Evolutionary conservation across 352 stramenopile species (phyloP), one percentile per base, ranked within the genome.

Genomic region (Globisporangium cylindrosporum): DNA sequence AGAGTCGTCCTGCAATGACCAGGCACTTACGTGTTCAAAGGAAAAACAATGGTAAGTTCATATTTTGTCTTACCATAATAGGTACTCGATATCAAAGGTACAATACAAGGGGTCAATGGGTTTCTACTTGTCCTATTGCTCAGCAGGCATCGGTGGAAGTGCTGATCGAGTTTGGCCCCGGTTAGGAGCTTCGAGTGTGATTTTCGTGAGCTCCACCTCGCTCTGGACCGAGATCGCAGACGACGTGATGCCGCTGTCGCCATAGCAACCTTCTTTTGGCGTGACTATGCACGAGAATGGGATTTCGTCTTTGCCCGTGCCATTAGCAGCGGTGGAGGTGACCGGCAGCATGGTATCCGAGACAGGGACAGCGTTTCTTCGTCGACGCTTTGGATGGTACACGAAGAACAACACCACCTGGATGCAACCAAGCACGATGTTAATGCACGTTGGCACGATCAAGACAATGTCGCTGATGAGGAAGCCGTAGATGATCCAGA

Each of bases 401-500:
- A 91, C 46, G 15, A 82, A 74, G 63, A 82, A 94, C 15, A 94
- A 72, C 54, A 77, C 68, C 22, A 90, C 64, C 64, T 92, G 84
- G 46, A 88, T 67, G 48, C 74, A 43, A 8, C 84, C 81, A 25
- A 91, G 70, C 25, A 71, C 70, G 25, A 78, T 65, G 63, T 81
- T 90, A 64, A 93, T 67, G 36, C 65, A 67, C 5, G 74, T 77
- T 4, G 84, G 86, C 41, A 86, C 64, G 29, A 92, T 64, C n/a
- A 94, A 59, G 53, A 92, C 68, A n/a, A 79, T 54, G 41, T 92
- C 80, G 57, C 74, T 49, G 29, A 89, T 68, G 36, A 91, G 68
- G 41, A 72, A 56, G 34, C 79, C 81, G 74, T 92, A 94, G 60
- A 88, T 69, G 53, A 90, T 72, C 86, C 86, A 94, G n/a, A 92